phyloP scores from a whole-genome alignment of 2,329 filamentous ascomycete species.

The Talaromyces sp. region DNA sequence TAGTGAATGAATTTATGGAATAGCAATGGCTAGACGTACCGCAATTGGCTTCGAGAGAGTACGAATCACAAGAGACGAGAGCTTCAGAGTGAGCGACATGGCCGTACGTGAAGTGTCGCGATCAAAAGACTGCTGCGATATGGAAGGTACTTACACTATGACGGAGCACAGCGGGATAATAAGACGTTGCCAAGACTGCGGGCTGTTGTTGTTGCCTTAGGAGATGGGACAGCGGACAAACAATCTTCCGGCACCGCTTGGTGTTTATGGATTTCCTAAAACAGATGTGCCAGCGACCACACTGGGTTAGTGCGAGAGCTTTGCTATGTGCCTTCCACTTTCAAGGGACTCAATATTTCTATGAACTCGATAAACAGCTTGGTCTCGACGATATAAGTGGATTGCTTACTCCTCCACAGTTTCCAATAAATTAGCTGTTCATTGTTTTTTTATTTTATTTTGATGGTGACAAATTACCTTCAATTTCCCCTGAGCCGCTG shows the following conservation, averaged over 20 bases:
- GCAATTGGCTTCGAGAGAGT: conserved; percentile 67
- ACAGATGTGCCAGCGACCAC: conserved; percentile 23
- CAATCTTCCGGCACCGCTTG: conserved; percentile 21
- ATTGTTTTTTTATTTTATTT: background rate
- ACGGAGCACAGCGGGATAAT: conserved; percentile 65
- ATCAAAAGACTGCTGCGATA: background rate
- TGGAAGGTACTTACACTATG: conserved; percentile 50
- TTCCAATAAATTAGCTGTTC: background rate
- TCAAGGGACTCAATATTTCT: background rate
- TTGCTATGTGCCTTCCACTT: background rate
- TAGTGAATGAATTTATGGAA: conserved; percentile 20
- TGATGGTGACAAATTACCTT: background rate
- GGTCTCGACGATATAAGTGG: background rate
- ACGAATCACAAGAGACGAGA: conserved; percentile 62
- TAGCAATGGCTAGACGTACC: conserved; percentile 42
- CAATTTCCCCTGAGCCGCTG: conserved; percentile 13
- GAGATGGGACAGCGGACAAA: conserved; percentile 9
- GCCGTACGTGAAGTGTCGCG: background rate
- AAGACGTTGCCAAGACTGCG: conserved; percentile 48
- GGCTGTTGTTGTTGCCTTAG: conserved; percentile 17
- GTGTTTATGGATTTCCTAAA: conserved; percentile 42
- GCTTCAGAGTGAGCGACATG: conserved; percentile 65
- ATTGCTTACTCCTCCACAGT: background rate
- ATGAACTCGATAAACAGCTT: background rate
- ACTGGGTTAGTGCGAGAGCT: background rate